These are phyloP conservation scores for Uronychia setigera DNA, from an alignment of 73 alveolate genomes.

Conservation along the genomic window DNA sequence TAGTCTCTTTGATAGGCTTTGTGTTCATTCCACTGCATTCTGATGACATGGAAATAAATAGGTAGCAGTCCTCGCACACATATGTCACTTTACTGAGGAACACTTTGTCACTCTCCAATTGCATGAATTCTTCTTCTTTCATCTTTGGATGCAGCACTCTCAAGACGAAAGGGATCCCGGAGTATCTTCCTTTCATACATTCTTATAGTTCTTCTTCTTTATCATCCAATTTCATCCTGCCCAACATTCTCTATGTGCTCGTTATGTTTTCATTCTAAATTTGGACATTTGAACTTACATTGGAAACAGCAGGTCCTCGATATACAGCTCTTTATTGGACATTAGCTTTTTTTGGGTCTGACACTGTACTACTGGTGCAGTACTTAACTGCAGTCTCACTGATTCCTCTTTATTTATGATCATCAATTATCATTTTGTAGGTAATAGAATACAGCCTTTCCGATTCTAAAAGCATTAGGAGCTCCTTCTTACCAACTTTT, in stretches of 20 bases:
- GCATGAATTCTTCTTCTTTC: constrained; percentile 67
- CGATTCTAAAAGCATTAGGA: constrained; percentile 51
- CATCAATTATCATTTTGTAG: constrained; percentile 63
- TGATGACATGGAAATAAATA: constrained; percentile 5
- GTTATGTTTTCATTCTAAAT: neutral
- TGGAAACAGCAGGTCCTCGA: constrained; percentile 37
- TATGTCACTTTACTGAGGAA: constrained; percentile 62
- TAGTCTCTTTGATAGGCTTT: neutral
- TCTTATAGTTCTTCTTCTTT: neutral
- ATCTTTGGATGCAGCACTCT: constrained; percentile 68
- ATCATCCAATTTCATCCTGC: constrained; percentile 7
- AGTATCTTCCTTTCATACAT: constrained; percentile 3
- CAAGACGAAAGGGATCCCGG: constrained; percentile 65
- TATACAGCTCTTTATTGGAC: constrained; percentile 31
- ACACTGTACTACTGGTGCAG: constrained; percentile 45
- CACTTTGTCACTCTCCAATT: constrained; percentile 57
- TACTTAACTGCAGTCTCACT: constrained; percentile 44
- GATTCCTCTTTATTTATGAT: constrained; percentile 65
- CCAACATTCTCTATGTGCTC: constrained; percentile 44
- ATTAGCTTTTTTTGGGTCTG: constrained; percentile 59
- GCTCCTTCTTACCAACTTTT: constrained; percentile 12
- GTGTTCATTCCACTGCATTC: neutral
- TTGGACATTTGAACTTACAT: neutral
- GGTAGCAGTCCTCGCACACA: constrained; percentile 71
- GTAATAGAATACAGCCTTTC: constrained; percentile 58